A percentile compares a stretch with the other conserved stretches of the same genome.
These are phyloP conservation scores for Moricandia arvensis DNA, from an alignment of 345 rosid species.

Conservation along the genomic window DNA sequence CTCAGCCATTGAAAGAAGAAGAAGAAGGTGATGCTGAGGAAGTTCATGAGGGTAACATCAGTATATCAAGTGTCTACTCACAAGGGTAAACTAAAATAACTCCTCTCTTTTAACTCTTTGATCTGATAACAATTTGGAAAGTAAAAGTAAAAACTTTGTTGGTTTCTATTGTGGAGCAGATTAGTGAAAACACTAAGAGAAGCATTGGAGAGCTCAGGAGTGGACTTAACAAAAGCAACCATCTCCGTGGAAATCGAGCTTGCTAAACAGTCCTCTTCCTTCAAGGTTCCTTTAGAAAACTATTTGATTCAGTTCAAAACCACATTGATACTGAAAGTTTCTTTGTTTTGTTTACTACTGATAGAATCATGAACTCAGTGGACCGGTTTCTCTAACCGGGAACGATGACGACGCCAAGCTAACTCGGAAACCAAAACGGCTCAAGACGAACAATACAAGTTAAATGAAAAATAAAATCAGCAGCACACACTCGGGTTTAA, in stretches of 20 bases:
- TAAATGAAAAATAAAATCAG: neutral
- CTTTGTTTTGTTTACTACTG: neutral
- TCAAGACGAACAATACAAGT: slow-evolving; percentile 28
- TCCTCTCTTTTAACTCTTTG: neutral
- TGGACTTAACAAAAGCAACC: slow-evolving; percentile 84
- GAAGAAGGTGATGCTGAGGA: slow-evolving; percentile 46
- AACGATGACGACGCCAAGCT: slow-evolving; percentile 34
- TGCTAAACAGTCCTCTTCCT: slow-evolving; percentile 54
- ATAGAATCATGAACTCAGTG: slow-evolving; percentile 26
- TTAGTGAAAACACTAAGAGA: slow-evolving; percentile 70
- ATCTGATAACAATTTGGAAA: neutral
- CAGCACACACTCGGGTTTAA: slow-evolving; percentile 19
- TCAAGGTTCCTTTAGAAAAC: slow-evolving; percentile 22
- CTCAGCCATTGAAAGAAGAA: slow-evolving; percentile 42
- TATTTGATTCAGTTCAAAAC: neutral
- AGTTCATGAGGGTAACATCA: slow-evolving; percentile 73
- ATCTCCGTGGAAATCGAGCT: slow-evolving; percentile 85
- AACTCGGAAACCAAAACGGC: slow-evolving; percentile 37
- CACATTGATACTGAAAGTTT: neutral
- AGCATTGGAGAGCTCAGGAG: slow-evolving; percentile 84
- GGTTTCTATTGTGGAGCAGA: slow-evolving; percentile 41
- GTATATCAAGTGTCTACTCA: slow-evolving; percentile 81
- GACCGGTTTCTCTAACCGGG: slow-evolving; percentile 17
- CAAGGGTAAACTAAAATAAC: slow-evolving; percentile 51
- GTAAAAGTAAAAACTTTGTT: neutral